These are phyloP conservation scores for Wickerhamomyces pijperi DNA, from an alignment of 805 yeast species.

Conservation along the genomic window DNA sequence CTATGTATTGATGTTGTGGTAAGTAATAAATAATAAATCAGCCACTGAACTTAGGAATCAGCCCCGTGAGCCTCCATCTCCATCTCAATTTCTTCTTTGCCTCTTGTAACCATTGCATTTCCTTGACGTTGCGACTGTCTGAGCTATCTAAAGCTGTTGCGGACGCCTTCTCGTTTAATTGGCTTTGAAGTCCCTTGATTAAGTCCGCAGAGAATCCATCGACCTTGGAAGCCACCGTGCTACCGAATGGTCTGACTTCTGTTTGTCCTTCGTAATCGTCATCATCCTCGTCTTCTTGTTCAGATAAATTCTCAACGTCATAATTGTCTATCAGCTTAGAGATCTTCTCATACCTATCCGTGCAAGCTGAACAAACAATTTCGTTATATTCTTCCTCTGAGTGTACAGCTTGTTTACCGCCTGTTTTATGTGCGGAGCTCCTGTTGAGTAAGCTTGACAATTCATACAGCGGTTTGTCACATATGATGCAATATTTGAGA, in stretches of 20 bases:
- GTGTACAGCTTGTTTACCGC: too few relatives aligned
- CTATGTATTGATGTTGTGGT: too few relatives aligned
- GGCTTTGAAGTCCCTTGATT: constrained; percentile 21
- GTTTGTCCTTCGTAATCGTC: constrained; percentile 10
- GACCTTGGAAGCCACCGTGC: constrained; percentile 3
- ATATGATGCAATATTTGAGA: constrained; percentile 43
- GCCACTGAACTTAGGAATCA: constrained; percentile 30
- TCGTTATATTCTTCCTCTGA: constrained; percentile 26
- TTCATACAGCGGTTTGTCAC: constrained; percentile 62
- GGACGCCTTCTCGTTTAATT: too few relatives aligned
- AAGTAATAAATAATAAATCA: too few relatives aligned
- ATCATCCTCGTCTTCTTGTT: constrained; percentile 12
- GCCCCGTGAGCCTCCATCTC: constrained; percentile 40
- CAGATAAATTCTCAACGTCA: constrained; percentile 20
- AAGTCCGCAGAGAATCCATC: constrained; percentile 21
- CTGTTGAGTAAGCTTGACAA: constrained; percentile 28
- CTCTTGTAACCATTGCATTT: constrained; percentile 22
- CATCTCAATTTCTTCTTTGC: constrained; percentile 33
- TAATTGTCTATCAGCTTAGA: constrained; percentile 26
- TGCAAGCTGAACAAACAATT: constrained; percentile 53
- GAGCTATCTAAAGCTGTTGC: too few relatives aligned
- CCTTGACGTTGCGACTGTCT: too few relatives aligned
- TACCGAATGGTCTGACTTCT: constrained; percentile 1
- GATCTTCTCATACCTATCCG: constrained; percentile 42
- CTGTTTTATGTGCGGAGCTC: neutral